These are phyloP conservation scores for Didymella segeticola DNA, from an alignment of 2,329 filamentous ascomycete species.

Conservation along the genomic window DNA sequence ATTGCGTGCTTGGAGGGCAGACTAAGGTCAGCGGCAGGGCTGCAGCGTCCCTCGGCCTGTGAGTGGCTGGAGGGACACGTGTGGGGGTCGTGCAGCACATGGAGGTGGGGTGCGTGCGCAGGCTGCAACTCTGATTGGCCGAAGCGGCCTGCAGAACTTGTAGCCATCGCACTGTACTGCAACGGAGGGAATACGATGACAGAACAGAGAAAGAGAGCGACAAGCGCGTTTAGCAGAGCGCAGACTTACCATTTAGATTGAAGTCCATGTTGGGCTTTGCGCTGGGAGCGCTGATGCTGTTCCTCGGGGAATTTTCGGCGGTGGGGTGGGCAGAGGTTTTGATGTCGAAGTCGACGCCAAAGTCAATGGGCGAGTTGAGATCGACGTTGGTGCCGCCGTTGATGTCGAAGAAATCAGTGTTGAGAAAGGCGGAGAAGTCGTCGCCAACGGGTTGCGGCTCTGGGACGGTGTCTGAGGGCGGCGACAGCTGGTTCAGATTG, in stretches of 20 bases:
- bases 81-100: slow-evolving; percentile 41
- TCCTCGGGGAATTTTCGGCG: slow-evolving; percentile 22
- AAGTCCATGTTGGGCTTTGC: slow-evolving; percentile 44
- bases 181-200: not conserved
- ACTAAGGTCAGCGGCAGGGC: slow-evolving; percentile 30
- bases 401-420: slow-evolving; percentile 70
- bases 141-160: slow-evolving; percentile 20
- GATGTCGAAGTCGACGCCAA: slow-evolving; percentile 39
- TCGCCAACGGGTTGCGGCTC: slow-evolving; percentile 51
- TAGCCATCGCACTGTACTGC: slow-evolving; percentile 20
- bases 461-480: slow-evolving; percentile 40
- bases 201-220: slow-evolving; percentile 9
- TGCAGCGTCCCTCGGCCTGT: slow-evolving; percentile 24
- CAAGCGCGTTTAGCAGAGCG: slow-evolving; percentile 18
- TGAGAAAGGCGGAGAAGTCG: slow-evolving; percentile 63
- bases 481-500: slow-evolving; percentile 76
- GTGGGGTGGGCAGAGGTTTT: slow-evolving; percentile 26
- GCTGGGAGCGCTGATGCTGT: slow-evolving; percentile 22
- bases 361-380: slow-evolving; percentile 34
- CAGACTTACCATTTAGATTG: slow-evolving; percentile 44
- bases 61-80: slow-evolving; percentile 33
- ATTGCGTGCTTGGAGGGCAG: slow-evolving; percentile 48
- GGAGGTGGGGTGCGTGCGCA: slow-evolving; percentile 1
- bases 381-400: slow-evolving; percentile 54
- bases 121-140: slow-evolving; percentile 31